Conservation (phyloP, 495 filamentous ascomycete genomes). For the Wilcoxina mikolae region DNA sequence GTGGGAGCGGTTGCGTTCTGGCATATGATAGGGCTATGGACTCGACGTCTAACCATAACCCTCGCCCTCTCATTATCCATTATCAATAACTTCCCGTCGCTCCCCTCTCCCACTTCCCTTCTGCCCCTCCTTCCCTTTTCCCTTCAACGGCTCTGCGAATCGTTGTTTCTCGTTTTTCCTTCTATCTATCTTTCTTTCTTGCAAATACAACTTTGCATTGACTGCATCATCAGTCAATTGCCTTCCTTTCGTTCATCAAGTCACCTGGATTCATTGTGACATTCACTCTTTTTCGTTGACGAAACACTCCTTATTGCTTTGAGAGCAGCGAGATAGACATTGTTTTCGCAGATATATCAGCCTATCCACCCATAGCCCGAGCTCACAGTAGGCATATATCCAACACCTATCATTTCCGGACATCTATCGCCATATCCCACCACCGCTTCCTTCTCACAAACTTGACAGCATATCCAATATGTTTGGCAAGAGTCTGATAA, state of each 20-base stretch:
- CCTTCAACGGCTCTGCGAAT: not conserved
- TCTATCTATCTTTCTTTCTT: not conserved
- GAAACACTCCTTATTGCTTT: constrained; percentile 2
- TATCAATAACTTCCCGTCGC: no score
- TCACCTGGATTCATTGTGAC: no score
- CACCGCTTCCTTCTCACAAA: not conserved
- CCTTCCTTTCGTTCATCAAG: not conserved
- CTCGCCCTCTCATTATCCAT: no score
- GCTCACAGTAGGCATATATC: not conserved
- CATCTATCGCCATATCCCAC: not conserved
- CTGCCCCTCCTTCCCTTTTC: not conserved
- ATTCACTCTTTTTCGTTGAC: not conserved
- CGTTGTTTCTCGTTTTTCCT: not conserved
- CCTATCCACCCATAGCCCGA: constrained; percentile 1
- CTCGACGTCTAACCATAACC: no score
- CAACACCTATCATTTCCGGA: not conserved
- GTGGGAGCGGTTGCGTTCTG: no score
- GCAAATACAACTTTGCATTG: not conserved
- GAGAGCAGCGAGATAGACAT: not conserved
- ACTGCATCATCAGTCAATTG: not conserved
- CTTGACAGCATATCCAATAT: constrained; percentile 4
- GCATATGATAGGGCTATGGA: no score
- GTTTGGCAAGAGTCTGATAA: not conserved
- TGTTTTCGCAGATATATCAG: not conserved
- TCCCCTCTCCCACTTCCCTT: no score